Evolutionary conservation across 495 filamentous ascomycete species (phyloP), one percentile per base, ranked within the genome.

Genomic region (Penicillium silybi): DNA sequence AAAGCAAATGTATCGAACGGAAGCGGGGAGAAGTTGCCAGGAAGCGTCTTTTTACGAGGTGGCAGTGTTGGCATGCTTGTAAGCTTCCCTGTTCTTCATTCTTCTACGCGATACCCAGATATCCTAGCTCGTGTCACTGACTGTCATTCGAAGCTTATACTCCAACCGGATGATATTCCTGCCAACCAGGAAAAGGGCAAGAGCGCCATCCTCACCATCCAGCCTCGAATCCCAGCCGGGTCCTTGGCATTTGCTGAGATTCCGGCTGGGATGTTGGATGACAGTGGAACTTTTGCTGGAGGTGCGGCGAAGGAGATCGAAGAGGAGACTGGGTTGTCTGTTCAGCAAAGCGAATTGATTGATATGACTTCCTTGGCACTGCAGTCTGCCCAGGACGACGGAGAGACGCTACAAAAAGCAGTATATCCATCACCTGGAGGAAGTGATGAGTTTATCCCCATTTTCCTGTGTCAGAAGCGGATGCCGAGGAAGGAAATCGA

Each of bases 251-350:
- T 95, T 56, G 72, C 85, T 11, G 91, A 96, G 64, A 73, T 96
- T 17, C 91, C 91, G 0, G 91, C 91, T 0, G 91, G 91, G 6
- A 95, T 96, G 90, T 80, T 96, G 7, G 90, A 95, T 59, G 83
- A 88, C 52, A 74, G 69, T 35, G 87, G 87, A 19, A 82, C 78
- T 3, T 95, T 96, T 68, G 75, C 79, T 6, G 90, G 91, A 3
- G 79, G 78, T 2, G 91, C 90, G 0, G 90, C 90, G 15, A 82
- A 80, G 48, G 91, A 96, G 69, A 92, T 96, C 44, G 56, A 83
- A 19, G 89, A 96, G 67, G 91, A 96, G 69, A 81, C 88, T 3
- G 88, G 85, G 13, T 57, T 91, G 29, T 72, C 71, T 46, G 80
- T 87, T 38, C 65, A 69, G 15, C 68, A 77, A 38, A 55, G 66